These are phyloP conservation scores for Coniochaeta sp. DNA, from an alignment of 2,329 filamentous ascomycete genomes.

Conservation along the genomic window DNA sequence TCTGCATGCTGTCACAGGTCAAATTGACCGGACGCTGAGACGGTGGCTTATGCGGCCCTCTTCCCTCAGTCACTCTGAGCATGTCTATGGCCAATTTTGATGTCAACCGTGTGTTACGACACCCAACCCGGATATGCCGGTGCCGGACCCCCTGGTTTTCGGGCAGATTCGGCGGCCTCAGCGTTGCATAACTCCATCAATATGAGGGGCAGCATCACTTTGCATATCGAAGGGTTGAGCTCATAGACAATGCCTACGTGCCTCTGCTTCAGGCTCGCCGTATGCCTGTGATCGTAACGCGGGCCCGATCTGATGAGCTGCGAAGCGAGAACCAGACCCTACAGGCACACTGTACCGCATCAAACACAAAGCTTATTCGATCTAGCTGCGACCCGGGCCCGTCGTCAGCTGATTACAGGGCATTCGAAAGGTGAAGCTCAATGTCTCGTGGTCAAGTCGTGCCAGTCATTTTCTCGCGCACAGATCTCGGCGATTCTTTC, in stretches of 20 bases:
- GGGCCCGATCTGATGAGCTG: no score
- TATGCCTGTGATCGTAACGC: no score
- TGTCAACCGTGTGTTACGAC: neutral
- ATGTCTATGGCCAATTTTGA: neutral
- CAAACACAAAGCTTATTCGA: neutral
- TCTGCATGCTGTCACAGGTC: neutral
- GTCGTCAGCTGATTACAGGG: neutral
- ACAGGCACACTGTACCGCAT: neutral
- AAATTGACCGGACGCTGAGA: neutral
- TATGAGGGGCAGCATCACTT: neutral
- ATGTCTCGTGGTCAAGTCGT: neutral
- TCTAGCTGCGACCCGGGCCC: neutral
- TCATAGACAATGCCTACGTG: neutral
- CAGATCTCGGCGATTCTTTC: neutral
- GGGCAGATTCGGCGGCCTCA: neutral
- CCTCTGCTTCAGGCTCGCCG: neutral
- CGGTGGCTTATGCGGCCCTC: neutral
- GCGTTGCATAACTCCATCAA: neutral
- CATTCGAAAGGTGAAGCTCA: neutral
- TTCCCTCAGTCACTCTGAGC: neutral
- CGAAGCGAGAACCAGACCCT: neutral
- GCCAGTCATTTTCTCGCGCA: neutral
- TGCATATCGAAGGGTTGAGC: neutral
- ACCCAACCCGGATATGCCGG: neutral
- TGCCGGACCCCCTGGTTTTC: neutral